Evolutionary conservation across 495 filamentous ascomycete genomes (phyloP), one percentile per base, ranked within the genome.

Genomic region (Tuber melanosporum): DNA sequence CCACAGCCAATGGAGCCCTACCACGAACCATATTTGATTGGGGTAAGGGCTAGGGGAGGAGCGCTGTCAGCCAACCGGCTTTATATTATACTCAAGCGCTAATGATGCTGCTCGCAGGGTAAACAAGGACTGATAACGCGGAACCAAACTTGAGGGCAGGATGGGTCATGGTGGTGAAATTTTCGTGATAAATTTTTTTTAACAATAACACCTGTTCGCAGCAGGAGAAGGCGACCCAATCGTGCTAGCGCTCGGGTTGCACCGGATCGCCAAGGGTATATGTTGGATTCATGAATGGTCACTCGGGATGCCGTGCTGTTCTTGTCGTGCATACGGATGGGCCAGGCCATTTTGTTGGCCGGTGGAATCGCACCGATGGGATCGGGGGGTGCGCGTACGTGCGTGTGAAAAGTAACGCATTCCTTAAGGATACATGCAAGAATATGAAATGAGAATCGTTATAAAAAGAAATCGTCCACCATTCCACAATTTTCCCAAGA

Each of bases 11-110:
- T 62, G n/a, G 26, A 62, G n/a, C 10, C 26, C n/a, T 62, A 26
- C 52, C 52, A 62, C 52, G 52, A 62, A 62, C 52, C 52, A 62
- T 32, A 62, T 62, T 62, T 62, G 32, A 62, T 62, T 62, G 52
- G 52, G 3, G n/a, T 62, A 26, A 62, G 52, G 52, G 52, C 14
- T 62, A 62, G 52, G n/a, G 52, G 52, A 62, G n/a, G 3, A 32
- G 9, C 10, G 14, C 10, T 62, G 52, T n/a, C 52, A 15, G 4
- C 52, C 52, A 32, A 62, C 52, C 52, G 52, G 52, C n/a, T 32
- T 62, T 26, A 62, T 15, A 32, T 32, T 32, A 32, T 32, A 15
- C 52, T 32, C 12, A 32, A 32, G 26, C 12, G 12, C 52, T 32
- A 62, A 0, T 62, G 10, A 9, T 62, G 52, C 52, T 62, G 52